These are phyloP conservation scores for Dipteronia sinensis DNA, from an alignment of 345 rosid species.

Conservation along the genomic window DNA sequence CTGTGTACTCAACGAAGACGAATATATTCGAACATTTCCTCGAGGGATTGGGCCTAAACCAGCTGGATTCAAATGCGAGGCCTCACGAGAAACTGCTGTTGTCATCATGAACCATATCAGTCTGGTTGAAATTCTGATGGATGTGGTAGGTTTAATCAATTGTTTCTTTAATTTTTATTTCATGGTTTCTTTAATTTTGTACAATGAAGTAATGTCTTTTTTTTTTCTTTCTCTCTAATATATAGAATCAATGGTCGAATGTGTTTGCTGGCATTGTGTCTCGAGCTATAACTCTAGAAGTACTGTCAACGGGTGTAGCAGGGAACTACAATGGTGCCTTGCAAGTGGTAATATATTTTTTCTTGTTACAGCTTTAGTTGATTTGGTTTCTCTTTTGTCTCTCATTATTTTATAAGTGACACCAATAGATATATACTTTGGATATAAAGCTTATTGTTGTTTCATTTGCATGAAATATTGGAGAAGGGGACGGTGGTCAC, in stretches of 20 bases:
- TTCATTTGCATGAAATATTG: too few relatives aligned
- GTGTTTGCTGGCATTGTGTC: slow-evolving; percentile 77
- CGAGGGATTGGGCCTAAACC: slow-evolving; percentile 68
- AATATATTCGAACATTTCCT: slow-evolving; percentile 56
- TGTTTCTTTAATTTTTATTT: not conserved
- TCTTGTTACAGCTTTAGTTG: not conserved
- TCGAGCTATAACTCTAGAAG: slow-evolving; percentile 65
- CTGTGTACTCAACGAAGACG: slow-evolving; percentile 57
- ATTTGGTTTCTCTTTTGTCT: too few relatives aligned
- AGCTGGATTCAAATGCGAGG: slow-evolving; percentile 70
- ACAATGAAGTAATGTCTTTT: not conserved
- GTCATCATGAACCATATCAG: slow-evolving; percentile 69
- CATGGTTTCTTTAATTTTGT: not conserved
- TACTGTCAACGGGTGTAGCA: slow-evolving; percentile 58
- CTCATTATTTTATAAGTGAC: too few relatives aligned
- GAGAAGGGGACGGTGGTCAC: too few relatives aligned
- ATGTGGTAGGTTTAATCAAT: slow-evolving; percentile 45
- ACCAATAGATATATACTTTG: too few relatives aligned
- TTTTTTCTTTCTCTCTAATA: not conserved
- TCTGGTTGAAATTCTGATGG: slow-evolving; percentile 83
- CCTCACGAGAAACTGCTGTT: slow-evolving; percentile 61
- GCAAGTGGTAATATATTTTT: slow-evolving; percentile 59
- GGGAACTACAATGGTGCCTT: slow-evolving; percentile 77
- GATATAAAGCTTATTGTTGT: too few relatives aligned
- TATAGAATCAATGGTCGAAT: slow-evolving; percentile 77